phyloP scores from a whole-genome alignment of 78 protist species.

The Dictyostelium discoideum region DNA sequence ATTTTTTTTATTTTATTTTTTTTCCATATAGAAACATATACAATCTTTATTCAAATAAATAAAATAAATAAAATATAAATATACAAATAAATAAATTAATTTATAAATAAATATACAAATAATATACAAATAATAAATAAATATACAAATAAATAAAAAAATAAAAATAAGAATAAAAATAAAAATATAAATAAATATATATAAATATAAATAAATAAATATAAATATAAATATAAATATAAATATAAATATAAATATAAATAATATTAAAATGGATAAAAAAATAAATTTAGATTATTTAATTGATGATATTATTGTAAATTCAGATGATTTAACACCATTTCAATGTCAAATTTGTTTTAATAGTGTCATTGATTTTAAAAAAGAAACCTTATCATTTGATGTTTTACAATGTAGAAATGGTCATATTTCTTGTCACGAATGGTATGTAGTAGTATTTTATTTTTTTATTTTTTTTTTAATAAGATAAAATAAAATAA shows the following conservation, averaged over 20 bases:
- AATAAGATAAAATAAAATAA: neutral
- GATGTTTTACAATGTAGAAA: neutral
- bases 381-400: neutral
- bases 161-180: no score
- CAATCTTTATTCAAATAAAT: no score
- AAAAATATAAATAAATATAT: no score
- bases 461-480: neutral
- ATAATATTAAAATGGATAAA: neutral
- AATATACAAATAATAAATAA: neutral
- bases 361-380: neutral
- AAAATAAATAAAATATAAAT: neutral
- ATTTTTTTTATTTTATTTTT: no score
- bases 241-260: neutral
- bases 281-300: neutral
- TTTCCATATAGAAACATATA: no score
- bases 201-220: neutral
- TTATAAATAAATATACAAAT: neutral
- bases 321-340: neutral
- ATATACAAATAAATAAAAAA: no score
- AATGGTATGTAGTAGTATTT: neutral
- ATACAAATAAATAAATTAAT: neutral
- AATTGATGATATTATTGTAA: neutral
- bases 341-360: constrained; percentile 3
- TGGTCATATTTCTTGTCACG: neutral
- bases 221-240: neutral